Conservation (phyloP, 2,329 filamentous ascomycete genomes). For the Aspergillus sp. region DNA sequence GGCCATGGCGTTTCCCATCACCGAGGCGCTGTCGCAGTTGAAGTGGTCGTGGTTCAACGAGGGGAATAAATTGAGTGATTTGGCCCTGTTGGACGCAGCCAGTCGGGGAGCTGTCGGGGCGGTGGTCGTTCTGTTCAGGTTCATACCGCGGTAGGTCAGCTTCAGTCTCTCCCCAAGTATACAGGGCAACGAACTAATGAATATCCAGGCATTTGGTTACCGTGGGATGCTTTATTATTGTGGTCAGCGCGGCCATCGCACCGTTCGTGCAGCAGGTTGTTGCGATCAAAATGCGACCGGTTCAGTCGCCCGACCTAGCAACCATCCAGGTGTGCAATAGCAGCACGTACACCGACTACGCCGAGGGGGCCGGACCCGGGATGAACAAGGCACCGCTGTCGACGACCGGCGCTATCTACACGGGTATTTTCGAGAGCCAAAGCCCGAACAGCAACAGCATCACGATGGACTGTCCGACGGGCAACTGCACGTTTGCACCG, state of each 20-base stretch:
- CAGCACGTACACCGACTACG: constrained; percentile 14
- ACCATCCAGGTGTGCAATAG: constrained; percentile 17
- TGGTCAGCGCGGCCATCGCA: constrained; percentile 20
- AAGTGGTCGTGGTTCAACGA: constrained; percentile 30
- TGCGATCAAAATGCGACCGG: constrained; percentile 11
- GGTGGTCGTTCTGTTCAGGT: constrained; percentile 18
- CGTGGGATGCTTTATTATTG: constrained; percentile 20
- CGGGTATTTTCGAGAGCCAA: constrained; percentile 19
- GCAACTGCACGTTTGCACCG: constrained; percentile 24
- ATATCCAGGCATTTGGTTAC: constrained; percentile 17
- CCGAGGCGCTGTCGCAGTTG: constrained; percentile 24
- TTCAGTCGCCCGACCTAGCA: constrained; percentile 7
- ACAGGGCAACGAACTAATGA: not conserved
- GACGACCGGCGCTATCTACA: constrained; percentile 23
- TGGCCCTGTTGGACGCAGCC: constrained; percentile 26
- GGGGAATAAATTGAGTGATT: constrained; percentile 20
- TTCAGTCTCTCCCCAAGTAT: not conserved
- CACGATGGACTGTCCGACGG: constrained; percentile 21
- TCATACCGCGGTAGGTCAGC: constrained; percentile 16
- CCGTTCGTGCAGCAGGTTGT: constrained; percentile 26
- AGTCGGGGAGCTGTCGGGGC: constrained; percentile 25
- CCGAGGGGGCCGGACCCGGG: constrained; percentile 11
- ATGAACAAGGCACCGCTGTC: constrained; percentile 16
- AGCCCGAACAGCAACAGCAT: constrained; percentile 11
- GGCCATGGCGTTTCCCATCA: constrained; percentile 21